These are phyloP conservation scores for Neurospora sp. DNA, from an alignment of 495 filamentous ascomycete genomes.

Conservation along the genomic window DNA sequence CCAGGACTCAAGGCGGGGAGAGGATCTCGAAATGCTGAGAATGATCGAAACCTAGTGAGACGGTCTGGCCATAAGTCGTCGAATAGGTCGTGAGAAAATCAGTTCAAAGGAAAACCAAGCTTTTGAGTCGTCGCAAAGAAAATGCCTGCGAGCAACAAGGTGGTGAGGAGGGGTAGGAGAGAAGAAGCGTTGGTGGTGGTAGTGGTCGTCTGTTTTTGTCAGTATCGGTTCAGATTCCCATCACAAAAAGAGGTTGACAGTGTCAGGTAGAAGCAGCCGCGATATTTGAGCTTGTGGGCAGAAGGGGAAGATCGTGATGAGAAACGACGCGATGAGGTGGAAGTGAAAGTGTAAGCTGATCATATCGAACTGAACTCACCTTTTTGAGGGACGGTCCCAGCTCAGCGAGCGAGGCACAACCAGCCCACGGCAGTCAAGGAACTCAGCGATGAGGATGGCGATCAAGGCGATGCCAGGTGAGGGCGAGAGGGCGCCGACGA, in stretches of 20 bases:
- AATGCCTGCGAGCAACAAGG: background rate
- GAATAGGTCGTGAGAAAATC: background rate
- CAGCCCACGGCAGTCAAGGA: conserved; percentile 42
- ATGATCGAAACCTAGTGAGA: conserved; percentile 30
- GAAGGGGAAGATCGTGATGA: background rate
- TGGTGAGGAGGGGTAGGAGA: background rate
- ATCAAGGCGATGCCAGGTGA: conserved; percentile 42
- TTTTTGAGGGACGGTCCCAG: conserved; percentile 42
- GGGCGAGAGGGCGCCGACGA: conserved; percentile 46
- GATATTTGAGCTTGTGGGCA: background rate
- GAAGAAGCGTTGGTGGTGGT: background rate
- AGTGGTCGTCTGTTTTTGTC: background rate
- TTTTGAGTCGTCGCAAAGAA: background rate
- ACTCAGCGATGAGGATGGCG: conserved; percentile 42
- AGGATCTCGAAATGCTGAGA: conserved; percentile 12
- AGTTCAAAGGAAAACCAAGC: background rate
- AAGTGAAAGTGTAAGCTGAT: background rate
- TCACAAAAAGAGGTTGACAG: no score
- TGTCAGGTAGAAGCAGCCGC: background rate
- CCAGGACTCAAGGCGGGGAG: conserved; percentile 33
- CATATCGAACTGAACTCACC: conserved; percentile 13
- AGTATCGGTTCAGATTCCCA: background rate
- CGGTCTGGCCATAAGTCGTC: conserved; percentile 30
- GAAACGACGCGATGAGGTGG: background rate
- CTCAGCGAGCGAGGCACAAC: conserved; percentile 44